Conservation (phyloP, 805 yeast species). For the Kuraishia ogatae region DNA sequence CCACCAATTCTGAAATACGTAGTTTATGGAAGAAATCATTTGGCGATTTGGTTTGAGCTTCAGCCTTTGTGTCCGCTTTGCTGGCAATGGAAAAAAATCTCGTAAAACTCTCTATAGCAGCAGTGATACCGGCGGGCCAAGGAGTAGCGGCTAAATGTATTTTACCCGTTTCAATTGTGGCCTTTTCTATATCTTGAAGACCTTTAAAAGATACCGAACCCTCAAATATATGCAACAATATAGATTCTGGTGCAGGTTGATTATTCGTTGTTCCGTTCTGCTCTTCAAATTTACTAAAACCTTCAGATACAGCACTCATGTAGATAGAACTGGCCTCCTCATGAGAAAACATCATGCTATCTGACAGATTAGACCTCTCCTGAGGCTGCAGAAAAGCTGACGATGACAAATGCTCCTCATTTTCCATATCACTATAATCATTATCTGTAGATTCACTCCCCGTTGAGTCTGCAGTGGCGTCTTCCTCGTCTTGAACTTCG, state of each 20-base stretch:
- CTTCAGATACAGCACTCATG: conserved; percentile 65
- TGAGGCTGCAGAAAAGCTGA: conserved; percentile 17
- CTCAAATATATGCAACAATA: conserved; percentile 24
- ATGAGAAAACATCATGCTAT: conserved; percentile 58
- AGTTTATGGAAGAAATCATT: conserved; percentile 27
- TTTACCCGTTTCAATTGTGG: conserved; percentile 29
- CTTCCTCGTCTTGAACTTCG: conserved; percentile 6
- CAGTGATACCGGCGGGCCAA: conserved; percentile 26
- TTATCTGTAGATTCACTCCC: conserved; percentile 17
- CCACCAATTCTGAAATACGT: conserved; percentile 24
- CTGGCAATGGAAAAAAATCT: background rate
- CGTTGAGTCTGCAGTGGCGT: conserved; percentile 15
- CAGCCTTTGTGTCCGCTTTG: conserved; percentile 8
- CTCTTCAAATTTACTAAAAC: conserved; percentile 18
- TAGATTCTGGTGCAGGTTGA: conserved; percentile 9
- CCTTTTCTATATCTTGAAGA: conserved; percentile 20
- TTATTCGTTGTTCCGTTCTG: conserved; percentile 13
- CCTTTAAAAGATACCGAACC: conserved; percentile 42
- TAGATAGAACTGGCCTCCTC: conserved; percentile 65
- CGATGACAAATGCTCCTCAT: conserved; percentile 22
- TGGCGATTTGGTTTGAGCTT: conserved; percentile 4
- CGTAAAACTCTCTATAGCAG: conserved; percentile 29
- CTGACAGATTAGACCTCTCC: conserved; percentile 21
- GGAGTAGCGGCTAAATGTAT: conserved; percentile 37
- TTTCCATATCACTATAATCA: conserved; percentile 24